A percentile compares a stretch with the other conserved stretches of the same genome.
Conservation (phyloP, 176 grass and related monocot genomes). For the Saccharum spontaneum region DNA sequence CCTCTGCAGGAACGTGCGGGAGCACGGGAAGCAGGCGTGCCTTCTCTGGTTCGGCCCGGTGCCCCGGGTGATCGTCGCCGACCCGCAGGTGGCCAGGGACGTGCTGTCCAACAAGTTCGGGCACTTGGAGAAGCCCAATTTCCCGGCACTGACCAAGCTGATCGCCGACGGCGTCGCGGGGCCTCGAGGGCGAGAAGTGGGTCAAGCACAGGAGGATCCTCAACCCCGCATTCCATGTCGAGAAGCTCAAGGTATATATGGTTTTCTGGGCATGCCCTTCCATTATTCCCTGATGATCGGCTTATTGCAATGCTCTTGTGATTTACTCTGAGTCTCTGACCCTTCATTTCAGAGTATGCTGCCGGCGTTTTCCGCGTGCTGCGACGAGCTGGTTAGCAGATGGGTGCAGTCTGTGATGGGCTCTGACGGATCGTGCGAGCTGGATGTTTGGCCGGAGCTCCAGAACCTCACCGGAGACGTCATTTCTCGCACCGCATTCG, state of each 20-base stretch:
- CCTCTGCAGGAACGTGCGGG: conserved; percentile 1
- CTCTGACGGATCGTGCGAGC: conserved; percentile 27
- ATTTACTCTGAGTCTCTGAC: too few species aligned
- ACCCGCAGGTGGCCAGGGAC: conserved; percentile 23
- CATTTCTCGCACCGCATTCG: conserved; percentile 49
- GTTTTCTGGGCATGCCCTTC: not conserved
- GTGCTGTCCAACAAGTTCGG: conserved; percentile 35
- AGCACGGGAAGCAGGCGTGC: conserved; percentile 32
- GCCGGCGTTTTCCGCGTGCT: conserved; percentile 40
- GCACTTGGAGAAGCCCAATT: conserved; percentile 27
- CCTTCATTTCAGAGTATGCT: too few species aligned
- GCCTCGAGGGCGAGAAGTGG: conserved; percentile 39
- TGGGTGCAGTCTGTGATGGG: conserved; percentile 27
- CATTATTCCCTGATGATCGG: too few species aligned
- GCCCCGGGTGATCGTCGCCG: conserved; percentile 29
- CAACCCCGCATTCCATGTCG: conserved; percentile 33
- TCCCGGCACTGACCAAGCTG: not conserved
- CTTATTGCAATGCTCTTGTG: too few species aligned
- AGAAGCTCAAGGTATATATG: conserved; percentile 36
- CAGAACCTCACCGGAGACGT: conserved; percentile 54
- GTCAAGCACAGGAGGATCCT: conserved; percentile 39
- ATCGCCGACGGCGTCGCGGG: not conserved
- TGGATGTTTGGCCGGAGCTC: conserved; percentile 49
- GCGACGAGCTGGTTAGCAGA: conserved; percentile 36
- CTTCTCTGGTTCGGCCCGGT: conserved; percentile 40